Evolutionary conservation across 1,284 basidiomycete genomes (phyloP), one percentile per base, ranked within the genome.

Genomic region (Pseudozyma hubeiensis): DNA sequence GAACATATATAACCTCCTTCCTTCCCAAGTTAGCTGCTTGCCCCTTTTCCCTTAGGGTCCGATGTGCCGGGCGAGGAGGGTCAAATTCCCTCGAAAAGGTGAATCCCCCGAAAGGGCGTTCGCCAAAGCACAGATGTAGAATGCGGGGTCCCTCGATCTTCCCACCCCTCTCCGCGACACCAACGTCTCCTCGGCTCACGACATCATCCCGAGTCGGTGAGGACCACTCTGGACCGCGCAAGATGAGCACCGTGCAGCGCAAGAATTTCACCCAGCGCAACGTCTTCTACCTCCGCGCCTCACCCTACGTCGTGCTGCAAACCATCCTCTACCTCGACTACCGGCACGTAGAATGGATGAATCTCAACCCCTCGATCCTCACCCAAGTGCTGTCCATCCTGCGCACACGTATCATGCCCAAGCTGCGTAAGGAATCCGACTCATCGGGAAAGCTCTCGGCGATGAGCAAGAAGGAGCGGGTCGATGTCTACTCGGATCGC

Each of bases 241-340:
- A 17, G 34, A 71, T 64, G 68, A 71, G 62, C 30, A 51, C 59
- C 8, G 50, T 44, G 10, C 35, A 61, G 17, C 40, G 49, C 47
- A 53, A 73, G 31, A 49, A 57, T 33, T 85, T 81, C 65, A 60
- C 77, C 6, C 78, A 80, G 17, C 81, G 83, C n/a, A 81, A 85
- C 53, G 68, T 82, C 31, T 82, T 75, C 52, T 86, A 85, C 75
- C 78, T 86, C 7, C 84, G 85, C 30, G 81, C 85, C 33, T 83
- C 81, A 3, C 78, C 84, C 5, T 74, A 76, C 24, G 69, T 81
- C 8, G 85, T 86, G 9, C 70, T 86, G 0, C 84, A 83, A 45
- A 80, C 83, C 64, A 74, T 85, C 59, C 73, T 86, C 43, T 85
- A 85, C 66, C 75, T 86, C 44, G 85, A 86, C 63, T 75, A 82